Percentiles rank a stretch among this genome's conserved stretches.
Conservation (phyloP, 768 basidiomycete species). For the Tubosaeta brunneosetosa region DNA sequence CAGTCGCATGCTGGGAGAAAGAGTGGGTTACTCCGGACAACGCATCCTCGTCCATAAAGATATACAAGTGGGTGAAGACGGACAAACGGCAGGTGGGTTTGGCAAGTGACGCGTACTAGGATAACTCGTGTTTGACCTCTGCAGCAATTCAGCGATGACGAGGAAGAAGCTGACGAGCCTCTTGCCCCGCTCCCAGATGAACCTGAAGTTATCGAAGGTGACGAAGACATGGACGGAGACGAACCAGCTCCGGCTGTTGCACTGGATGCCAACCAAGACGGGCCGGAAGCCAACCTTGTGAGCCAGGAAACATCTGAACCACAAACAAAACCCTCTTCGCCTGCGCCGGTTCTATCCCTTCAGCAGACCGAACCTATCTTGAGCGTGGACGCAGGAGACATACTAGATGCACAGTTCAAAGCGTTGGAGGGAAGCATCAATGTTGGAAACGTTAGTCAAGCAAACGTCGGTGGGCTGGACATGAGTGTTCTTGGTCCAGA, state of each 20-base stretch:
- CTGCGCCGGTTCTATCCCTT: conserved; percentile 57
- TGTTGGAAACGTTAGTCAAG: conserved; percentile 27
- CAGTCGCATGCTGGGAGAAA: conserved; percentile 85
- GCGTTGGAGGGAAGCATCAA: conserved; percentile 46
- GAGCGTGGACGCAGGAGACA: conserved; percentile 36
- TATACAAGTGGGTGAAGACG: conserved; percentile 77
- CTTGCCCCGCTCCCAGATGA: conserved; percentile 77
- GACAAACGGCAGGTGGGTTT: conserved; percentile 66
- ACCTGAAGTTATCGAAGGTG: conserved; percentile 68
- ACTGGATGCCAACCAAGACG: conserved; percentile 36
- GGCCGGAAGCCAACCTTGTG: conserved; percentile 33
- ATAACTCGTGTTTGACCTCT: conserved; percentile 3
- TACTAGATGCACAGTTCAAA: conserved; percentile 54
- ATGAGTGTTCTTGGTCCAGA: conserved; percentile 64
- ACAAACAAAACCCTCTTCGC: conserved; percentile 61
- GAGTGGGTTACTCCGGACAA: conserved; percentile 61
- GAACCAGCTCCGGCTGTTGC: conserved; percentile 43
- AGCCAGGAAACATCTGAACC: conserved; percentile 40
- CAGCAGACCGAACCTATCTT: conserved; percentile 44
- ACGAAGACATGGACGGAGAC: conserved; percentile 72
- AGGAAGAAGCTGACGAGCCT: conserved; percentile 73
- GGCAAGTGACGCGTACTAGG: not conserved
- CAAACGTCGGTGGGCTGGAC: conserved; percentile 49
- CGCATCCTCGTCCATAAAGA: conserved; percentile 54
- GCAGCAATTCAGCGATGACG: conserved; percentile 83